These are phyloP conservation scores for Starmerella sp. DNA, from an alignment of 805 yeast genomes.

Conservation along the genomic window DNA sequence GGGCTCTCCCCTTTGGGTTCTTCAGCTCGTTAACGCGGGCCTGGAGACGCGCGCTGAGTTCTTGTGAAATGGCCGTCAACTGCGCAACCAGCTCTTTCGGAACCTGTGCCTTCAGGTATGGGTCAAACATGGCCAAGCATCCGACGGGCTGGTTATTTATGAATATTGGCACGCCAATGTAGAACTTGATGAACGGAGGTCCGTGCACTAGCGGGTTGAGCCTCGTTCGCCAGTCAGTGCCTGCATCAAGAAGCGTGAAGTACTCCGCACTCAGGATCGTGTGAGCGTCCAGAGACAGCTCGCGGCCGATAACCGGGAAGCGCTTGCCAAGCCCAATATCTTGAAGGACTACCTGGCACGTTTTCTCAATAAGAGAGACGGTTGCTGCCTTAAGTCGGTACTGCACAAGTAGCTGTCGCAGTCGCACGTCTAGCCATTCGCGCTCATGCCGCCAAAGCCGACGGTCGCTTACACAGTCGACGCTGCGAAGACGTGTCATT, in stretches of 20 bases:
- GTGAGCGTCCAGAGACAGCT: constrained; percentile 56
- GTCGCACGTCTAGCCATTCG: constrained; percentile 34
- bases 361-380: constrained; percentile 45
- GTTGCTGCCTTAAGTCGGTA: constrained; percentile 44
- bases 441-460: constrained; percentile 41
- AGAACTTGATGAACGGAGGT: constrained; percentile 48
- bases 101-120: constrained; percentile 19
- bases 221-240: constrained; percentile 58
- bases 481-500: constrained; percentile 35
- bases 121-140: constrained; percentile 47
- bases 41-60: constrained; percentile 10
- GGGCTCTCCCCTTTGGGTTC: not conserved
- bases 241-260: constrained; percentile 48
- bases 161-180: constrained; percentile 52
- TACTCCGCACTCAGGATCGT: constrained; percentile 47
- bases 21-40: not conserved
- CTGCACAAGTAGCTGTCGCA: constrained; percentile 30
- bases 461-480: constrained; percentile 32
- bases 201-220: constrained; percentile 55
- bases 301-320: constrained; percentile 34
- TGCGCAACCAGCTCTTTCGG: constrained; percentile 11
- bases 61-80: constrained; percentile 12
- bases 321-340: constrained; percentile 39
- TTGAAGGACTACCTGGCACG: constrained; percentile 40
- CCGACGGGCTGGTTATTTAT: constrained; percentile 41